phyloP scores from a whole-genome alignment of 2,329 filamentous ascomycete species.

The Colletotrichum aenigma region DNA sequence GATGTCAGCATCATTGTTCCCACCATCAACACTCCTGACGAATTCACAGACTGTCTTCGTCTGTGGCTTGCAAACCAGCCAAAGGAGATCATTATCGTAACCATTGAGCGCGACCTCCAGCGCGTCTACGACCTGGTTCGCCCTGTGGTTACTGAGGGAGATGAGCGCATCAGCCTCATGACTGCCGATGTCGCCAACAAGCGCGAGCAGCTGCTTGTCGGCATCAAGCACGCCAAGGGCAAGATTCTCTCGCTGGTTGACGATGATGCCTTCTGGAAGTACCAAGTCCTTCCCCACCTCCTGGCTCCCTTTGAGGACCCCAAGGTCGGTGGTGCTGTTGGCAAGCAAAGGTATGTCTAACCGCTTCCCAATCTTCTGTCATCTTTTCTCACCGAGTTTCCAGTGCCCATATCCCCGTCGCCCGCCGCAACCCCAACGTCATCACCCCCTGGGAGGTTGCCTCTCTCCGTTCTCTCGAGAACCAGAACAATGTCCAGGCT shows the following conservation, averaged over 20 bases:
- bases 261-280: slow-evolving; percentile 30
- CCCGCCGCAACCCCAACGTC: slow-evolving; percentile 19
- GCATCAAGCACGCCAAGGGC: slow-evolving; percentile 24
- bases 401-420: slow-evolving; percentile 23
- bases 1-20: slow-evolving; percentile 32
- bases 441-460: slow-evolving; percentile 32
- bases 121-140: slow-evolving; percentile 9
- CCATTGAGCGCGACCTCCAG: slow-evolving; percentile 1
- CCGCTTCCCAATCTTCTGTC: neutral
- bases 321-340: slow-evolving; percentile 25
- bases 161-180: slow-evolving; percentile 18
- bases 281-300: slow-evolving; percentile 18
- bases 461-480: slow-evolving; percentile 26
- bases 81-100: slow-evolving; percentile 32
- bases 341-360: slow-evolving; percentile 21
- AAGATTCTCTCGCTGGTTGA: slow-evolving; percentile 29
- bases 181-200: slow-evolving; percentile 26
- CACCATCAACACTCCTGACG: slow-evolving; percentile 25
- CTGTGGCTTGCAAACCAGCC: slow-evolving; percentile 27
- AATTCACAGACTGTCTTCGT: slow-evolving; percentile 22
- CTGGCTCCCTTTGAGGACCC: slow-evolving; percentile 29
- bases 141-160: neutral
- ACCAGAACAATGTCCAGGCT: slow-evolving; percentile 20
- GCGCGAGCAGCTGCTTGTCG: slow-evolving; percentile 26
- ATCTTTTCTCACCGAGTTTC: neutral